A percentile compares a stretch with the other conserved stretches of the same genome.
These are phyloP conservation scores for Trypanosomatidae sp. DNA, from an alignment of 208 protist species.

Conservation along the genomic window DNA sequence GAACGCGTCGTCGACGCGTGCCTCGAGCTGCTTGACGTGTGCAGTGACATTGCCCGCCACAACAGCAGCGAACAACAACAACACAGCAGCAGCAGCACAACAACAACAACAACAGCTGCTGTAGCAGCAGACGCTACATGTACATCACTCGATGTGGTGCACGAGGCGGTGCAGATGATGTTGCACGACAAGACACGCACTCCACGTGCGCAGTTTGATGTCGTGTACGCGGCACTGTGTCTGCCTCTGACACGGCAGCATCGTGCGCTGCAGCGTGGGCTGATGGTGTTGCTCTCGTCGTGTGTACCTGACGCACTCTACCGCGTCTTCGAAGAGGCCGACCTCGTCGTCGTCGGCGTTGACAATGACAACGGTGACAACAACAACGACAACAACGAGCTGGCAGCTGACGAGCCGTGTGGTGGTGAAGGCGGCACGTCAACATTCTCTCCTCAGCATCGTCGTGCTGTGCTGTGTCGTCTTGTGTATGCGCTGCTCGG, in stretches of 20 bases:
- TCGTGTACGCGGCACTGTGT: slow-evolving; percentile 64
- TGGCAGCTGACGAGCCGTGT: too few species aligned
- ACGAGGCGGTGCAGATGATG: slow-evolving; percentile 25
- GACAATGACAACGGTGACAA: slow-evolving; percentile 7
- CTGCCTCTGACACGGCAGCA: slow-evolving; percentile 25
- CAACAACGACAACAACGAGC: too few species aligned
- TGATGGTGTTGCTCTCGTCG: slow-evolving; percentile 54
- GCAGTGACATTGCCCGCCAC: slow-evolving; percentile 9
- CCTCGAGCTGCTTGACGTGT: slow-evolving; percentile 50
- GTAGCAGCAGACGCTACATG: too few species aligned
- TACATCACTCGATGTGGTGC: too few species aligned
- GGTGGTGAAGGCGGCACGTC: too few species aligned
- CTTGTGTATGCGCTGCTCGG: slow-evolving; percentile 55
- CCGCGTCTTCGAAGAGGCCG: slow-evolving; percentile 45
- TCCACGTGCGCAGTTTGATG: slow-evolving; percentile 57
- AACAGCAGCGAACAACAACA: too few species aligned
- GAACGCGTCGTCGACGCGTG: slow-evolving; percentile 59
- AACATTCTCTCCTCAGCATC: too few species aligned
- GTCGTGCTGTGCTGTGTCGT: slow-evolving; percentile 8
- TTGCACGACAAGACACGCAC: slow-evolving; percentile 35
- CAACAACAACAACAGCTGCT: too few species aligned
- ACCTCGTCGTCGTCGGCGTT: slow-evolving; percentile 14
- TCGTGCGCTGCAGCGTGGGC: slow-evolving; percentile 23
- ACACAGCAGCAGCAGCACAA: too few species aligned
- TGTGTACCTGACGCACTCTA: slow-evolving; percentile 48